Evolutionary conservation across 2,329 filamentous ascomycete species (phyloP).

Genomic region (Aspergillus neotritici): DNA sequence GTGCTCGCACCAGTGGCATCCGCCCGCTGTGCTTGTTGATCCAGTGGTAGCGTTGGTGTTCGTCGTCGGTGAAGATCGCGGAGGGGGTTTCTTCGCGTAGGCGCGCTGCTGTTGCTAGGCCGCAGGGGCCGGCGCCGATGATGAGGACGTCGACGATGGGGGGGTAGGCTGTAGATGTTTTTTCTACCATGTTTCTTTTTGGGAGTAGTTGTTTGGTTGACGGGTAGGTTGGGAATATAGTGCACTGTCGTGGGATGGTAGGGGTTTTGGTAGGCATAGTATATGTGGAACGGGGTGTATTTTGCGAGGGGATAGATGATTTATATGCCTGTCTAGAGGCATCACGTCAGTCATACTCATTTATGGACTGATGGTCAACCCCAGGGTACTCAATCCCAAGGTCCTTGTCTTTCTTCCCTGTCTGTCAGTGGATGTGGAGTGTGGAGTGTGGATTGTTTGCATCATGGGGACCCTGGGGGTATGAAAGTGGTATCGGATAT

Average conservation of each 20-base stretch:
- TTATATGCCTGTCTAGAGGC: no score
- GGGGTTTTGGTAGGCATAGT: no score
- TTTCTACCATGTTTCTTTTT: constrained; percentile 4
- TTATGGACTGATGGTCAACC: constrained; percentile 1
- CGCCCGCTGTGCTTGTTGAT: constrained; percentile 60
- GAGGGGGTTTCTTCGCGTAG: constrained; percentile 68
- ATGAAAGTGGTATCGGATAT: not conserved
- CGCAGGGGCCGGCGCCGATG: constrained; percentile 68
- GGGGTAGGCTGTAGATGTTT: constrained; percentile 1
- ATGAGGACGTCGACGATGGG: constrained; percentile 58
- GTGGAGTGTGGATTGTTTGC: constrained; percentile 6
- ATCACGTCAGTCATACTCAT: no score
- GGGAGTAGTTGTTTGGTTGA: not conserved
- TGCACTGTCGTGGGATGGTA: no score
- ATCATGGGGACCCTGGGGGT: constrained; percentile 25
- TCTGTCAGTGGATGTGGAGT: not conserved
- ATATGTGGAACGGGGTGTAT: not conserved
- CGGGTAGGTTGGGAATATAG: not conserved
- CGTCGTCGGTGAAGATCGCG: constrained; percentile 75
- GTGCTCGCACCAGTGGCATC: constrained; percentile 44
- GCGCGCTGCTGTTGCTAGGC: constrained; percentile 66
- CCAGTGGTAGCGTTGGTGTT: constrained; percentile 77
- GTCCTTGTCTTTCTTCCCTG: constrained; percentile 17
- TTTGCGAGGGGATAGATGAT: not conserved
- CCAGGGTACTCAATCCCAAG: constrained; percentile 33